phyloP scores from a whole-genome alignment of 2,329 filamentous ascomycete genomes.

The Claviceps sp. region DNA sequence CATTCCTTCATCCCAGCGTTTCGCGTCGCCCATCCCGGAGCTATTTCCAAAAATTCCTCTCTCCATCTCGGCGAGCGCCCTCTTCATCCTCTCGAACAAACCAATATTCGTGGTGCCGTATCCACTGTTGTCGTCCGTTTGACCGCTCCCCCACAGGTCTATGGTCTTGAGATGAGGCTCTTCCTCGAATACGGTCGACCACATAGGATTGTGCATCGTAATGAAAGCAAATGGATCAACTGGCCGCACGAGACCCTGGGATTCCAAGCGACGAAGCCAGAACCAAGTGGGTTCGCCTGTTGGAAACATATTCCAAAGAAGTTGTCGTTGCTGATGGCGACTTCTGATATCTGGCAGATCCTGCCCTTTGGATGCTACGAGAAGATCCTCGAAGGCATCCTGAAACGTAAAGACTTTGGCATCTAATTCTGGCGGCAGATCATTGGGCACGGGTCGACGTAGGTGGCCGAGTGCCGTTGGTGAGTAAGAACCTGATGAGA shows the following conservation, averaged over 20 bases:
- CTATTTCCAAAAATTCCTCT: conserved; percentile 3
- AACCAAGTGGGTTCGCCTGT: conserved; percentile 26
- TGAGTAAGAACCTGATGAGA: conserved; percentile 16
- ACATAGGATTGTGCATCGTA: conserved; percentile 10
- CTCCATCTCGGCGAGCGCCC: conserved; percentile 3
- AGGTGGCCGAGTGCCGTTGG: conserved; percentile 27
- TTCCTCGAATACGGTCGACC: conserved; percentile 18
- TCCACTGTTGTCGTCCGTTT: conserved; percentile 3
- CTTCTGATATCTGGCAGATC: conserved; percentile 26
- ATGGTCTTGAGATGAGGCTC: conserved; percentile 15
- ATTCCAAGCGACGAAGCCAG: conserved; percentile 27
- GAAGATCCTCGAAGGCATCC: conserved; percentile 45
- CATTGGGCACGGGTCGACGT: conserved; percentile 32
- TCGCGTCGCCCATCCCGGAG: not conserved
- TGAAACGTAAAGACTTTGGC: conserved; percentile 34
- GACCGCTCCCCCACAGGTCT: conserved; percentile 15
- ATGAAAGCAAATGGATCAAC: conserved; percentile 11
- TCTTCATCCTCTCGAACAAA: conserved; percentile 7
- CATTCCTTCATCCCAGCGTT: not conserved
- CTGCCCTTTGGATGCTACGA: conserved; percentile 30
- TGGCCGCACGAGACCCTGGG: conserved; percentile 24
- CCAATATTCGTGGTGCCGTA: conserved; percentile 1
- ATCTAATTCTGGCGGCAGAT: conserved; percentile 25
- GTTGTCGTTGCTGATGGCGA: conserved; percentile 21
- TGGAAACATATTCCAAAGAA: conserved; percentile 26